phyloP scores from a whole-genome alignment of 2,329 filamentous ascomycete species.

The Diaporthe velutina region DNA sequence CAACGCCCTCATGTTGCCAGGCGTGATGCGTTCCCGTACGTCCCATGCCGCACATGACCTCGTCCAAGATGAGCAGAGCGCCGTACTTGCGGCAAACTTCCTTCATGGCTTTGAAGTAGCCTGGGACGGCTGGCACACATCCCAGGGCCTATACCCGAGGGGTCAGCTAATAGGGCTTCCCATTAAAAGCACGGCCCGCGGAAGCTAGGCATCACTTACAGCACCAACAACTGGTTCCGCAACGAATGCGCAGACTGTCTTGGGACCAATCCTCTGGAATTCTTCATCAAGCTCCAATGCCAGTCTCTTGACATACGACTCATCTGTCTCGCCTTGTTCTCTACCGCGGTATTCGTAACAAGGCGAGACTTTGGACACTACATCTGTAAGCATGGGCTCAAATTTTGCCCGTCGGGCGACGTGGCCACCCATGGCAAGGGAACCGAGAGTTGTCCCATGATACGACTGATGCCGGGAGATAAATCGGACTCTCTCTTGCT shows the following conservation, averaged over 20 bases:
- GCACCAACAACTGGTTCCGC: constrained; percentile 82
- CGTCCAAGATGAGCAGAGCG: constrained; percentile 68
- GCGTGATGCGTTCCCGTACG: constrained; percentile 72
- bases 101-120: constrained; percentile 68
- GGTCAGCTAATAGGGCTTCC: background rate
- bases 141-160: constrained; percentile 59
- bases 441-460: constrained; percentile 79
- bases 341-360: constrained; percentile 76
- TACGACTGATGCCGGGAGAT: constrained; percentile 78
- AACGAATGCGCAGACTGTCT: constrained; percentile 78
- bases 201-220: constrained; percentile 55
- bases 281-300: constrained; percentile 75
- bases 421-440: constrained; percentile 75
- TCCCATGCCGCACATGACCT: constrained; percentile 79
- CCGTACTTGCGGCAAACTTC: constrained; percentile 67
- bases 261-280: constrained; percentile 73
- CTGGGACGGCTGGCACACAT: constrained; percentile 62
- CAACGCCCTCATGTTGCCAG: constrained; percentile 71
- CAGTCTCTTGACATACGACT: constrained; percentile 71
- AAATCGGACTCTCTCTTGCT: constrained; percentile 71
- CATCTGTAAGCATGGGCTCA: constrained; percentile 69
- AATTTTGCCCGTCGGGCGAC: constrained; percentile 71
- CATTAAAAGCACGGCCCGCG: background rate
- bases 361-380: constrained; percentile 72
- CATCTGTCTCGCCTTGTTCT: constrained; percentile 63